phyloP scores from a whole-genome alignment of 495 filamentous ascomycete species.

The Penicillium paxilli region DNA sequence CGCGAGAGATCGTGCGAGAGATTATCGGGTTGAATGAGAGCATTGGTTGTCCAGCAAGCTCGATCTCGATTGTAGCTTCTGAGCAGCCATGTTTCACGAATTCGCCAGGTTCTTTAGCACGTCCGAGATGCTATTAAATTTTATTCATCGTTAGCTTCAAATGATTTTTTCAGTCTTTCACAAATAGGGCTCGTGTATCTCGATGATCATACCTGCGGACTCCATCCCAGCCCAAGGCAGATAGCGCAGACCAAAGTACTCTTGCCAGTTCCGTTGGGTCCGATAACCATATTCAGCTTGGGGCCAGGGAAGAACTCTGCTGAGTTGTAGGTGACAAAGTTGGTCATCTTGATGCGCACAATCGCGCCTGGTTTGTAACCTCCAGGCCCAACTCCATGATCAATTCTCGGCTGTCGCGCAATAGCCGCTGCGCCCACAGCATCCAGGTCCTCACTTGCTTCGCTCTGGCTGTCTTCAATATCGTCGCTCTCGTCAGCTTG shows the following conservation, averaged over 20 bases:
- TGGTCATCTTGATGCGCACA: constrained; percentile 78
- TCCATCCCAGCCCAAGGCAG: constrained; percentile 87
- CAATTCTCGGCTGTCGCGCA: constrained; percentile 2
- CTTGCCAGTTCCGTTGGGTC: constrained; percentile 96
- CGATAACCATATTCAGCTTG: constrained; percentile 97
- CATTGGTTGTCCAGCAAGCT: constrained; percentile 62
- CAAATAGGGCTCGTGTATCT: not conserved
- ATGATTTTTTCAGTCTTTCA: no score
- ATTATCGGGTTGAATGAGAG: constrained; percentile 66
- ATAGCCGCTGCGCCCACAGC: not conserved
- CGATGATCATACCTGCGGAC: constrained; percentile 54
- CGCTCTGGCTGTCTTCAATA: not conserved
- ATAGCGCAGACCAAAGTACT: constrained; percentile 97
- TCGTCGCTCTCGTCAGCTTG: not conserved
- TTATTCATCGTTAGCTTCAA: constrained; percentile 4
- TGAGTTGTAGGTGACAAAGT: constrained; percentile 94
- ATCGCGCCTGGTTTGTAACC: constrained; percentile 80
- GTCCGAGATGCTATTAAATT: constrained; percentile 69
- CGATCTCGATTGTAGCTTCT: constrained; percentile 84
- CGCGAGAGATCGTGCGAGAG: constrained; percentile 70
- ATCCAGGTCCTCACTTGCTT: not conserved
- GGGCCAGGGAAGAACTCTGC: constrained; percentile 89
- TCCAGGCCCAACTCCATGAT: constrained; percentile 15
- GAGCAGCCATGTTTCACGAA: constrained; percentile 89
- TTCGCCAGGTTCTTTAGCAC: constrained; percentile 80